phyloP scores from a whole-genome alignment of 768 basidiomycete species.

The Leccinum aurantiacum region DNA sequence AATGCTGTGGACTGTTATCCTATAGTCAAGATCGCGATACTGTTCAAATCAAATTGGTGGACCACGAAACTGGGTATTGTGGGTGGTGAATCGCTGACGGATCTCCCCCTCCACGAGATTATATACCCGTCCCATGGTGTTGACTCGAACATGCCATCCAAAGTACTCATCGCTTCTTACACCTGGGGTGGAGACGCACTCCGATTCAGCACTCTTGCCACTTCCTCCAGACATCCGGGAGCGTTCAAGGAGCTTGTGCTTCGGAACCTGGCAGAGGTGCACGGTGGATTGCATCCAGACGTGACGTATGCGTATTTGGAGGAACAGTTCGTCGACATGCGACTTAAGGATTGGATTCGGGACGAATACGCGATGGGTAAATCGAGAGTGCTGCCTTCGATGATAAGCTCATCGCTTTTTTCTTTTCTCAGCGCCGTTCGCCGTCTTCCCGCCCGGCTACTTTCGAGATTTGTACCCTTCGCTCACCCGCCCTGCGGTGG shows the following conservation, averaged over 20 bases:
- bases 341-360: not conserved
- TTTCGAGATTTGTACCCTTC: not conserved
- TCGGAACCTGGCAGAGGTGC: not conserved
- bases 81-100: not conserved
- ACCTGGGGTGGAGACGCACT: not conserved
- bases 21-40: not conserved
- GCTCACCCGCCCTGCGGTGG: not conserved
- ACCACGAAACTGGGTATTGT: not conserved
- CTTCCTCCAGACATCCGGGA: not conserved
- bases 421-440: not conserved
- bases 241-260: not conserved
- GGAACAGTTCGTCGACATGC: not conserved
- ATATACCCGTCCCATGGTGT: not conserved
- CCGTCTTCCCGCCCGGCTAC: not conserved
- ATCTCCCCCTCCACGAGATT: not conserved
- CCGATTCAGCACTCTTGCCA: not conserved
- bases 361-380: not conserved
- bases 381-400: not conserved
- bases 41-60: not conserved
- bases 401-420: not conserved
- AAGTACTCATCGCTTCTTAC: not conserved
- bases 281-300: not conserved
- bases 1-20: not conserved
- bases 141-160: not conserved
- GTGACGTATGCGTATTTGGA: not conserved